Percentiles rank a stretch among this genome's conserved stretches.
Evolutionary conservation across 345 rosid genomes (phyloP).

Genomic region (Citrus medica): DNA sequence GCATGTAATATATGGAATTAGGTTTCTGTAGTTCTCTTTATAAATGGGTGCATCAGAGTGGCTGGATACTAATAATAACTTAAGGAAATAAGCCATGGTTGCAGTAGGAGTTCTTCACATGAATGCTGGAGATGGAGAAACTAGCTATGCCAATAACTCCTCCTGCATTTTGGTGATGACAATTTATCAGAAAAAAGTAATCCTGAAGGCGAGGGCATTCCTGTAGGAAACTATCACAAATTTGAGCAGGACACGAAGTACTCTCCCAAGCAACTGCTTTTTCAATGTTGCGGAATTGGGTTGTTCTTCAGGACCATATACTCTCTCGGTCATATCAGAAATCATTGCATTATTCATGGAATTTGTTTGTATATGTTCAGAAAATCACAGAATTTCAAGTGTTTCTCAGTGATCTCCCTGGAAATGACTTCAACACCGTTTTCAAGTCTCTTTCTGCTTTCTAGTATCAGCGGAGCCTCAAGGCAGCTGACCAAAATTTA

Average conservation of each 20-base stretch:
- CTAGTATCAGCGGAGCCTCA: not conserved
- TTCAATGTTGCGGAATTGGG: slow-evolving; percentile 41
- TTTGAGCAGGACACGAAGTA: not conserved
- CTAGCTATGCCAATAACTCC: slow-evolving; percentile 14
- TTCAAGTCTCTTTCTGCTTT: slow-evolving; percentile 16
- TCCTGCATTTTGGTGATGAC: not conserved
- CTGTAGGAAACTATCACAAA: not conserved
- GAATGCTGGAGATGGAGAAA: slow-evolving; percentile 16
- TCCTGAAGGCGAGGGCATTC: not conserved
- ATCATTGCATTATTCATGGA: slow-evolving; percentile 8
- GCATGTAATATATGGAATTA: no score
- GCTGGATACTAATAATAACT: not conserved
- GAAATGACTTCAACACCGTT: slow-evolving; percentile 26
- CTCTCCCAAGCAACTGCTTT: not conserved
- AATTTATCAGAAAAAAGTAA: slow-evolving; percentile 1
- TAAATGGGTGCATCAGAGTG: not conserved
- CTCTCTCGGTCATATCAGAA: slow-evolving; percentile 17
- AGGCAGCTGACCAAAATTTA: no score
- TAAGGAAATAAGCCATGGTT: not conserved
- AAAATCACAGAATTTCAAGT: slow-evolving; percentile 24
- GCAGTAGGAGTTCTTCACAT: not conserved
- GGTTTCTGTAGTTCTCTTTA: not conserved
- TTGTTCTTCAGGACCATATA: slow-evolving; percentile 46
- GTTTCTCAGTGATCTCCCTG: slow-evolving; percentile 2
- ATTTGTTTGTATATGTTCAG: not conserved